Conservation (phyloP, 2,329 filamentous ascomycete species). For the Ploettnerulaceae sp. region DNA sequence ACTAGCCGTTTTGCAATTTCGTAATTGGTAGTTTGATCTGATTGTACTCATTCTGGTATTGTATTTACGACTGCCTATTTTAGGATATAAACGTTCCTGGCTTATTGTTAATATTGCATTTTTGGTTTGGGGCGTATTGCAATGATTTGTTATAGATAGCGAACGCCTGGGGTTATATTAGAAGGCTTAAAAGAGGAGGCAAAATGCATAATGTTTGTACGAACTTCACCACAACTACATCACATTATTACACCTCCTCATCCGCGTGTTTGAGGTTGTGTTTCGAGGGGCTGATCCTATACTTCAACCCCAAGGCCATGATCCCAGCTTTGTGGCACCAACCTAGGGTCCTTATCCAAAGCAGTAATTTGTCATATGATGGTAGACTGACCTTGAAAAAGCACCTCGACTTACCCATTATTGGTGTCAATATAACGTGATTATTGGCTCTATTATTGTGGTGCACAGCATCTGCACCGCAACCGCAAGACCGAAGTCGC, state of each 20-base stretch:
- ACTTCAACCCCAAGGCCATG: constrained; percentile 9
- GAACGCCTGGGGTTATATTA: too few relatives aligned
- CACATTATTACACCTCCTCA: too few relatives aligned
- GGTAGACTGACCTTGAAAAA: constrained; percentile 3
- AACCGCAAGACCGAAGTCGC: constrained; percentile 2
- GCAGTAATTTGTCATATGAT: constrained; percentile 17
- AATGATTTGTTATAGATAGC: too few relatives aligned
- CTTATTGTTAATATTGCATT: too few relatives aligned
- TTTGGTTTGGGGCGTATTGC: too few relatives aligned
- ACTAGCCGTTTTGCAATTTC: constrained; percentile 48
- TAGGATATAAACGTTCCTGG: too few relatives aligned
- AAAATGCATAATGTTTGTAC: too few relatives aligned
- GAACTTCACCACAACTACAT: too few relatives aligned
- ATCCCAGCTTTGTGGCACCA: constrained; percentile 10
- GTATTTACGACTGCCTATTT: too few relatives aligned
- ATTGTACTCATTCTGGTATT: background rate
- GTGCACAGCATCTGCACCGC: background rate
- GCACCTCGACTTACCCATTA: too few relatives aligned
- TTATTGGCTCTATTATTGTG: constrained; percentile 1
- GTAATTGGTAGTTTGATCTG: constrained; percentile 12
- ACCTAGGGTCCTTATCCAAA: background rate
- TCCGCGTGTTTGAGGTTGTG: constrained; percentile 10
- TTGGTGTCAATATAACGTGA: constrained; percentile 8
- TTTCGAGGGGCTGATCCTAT: constrained; percentile 8
- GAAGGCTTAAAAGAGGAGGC: too few relatives aligned